Conservation (phyloP, 1,139 yeast genomes). For the Debaryomycetaceae sp. region DNA sequence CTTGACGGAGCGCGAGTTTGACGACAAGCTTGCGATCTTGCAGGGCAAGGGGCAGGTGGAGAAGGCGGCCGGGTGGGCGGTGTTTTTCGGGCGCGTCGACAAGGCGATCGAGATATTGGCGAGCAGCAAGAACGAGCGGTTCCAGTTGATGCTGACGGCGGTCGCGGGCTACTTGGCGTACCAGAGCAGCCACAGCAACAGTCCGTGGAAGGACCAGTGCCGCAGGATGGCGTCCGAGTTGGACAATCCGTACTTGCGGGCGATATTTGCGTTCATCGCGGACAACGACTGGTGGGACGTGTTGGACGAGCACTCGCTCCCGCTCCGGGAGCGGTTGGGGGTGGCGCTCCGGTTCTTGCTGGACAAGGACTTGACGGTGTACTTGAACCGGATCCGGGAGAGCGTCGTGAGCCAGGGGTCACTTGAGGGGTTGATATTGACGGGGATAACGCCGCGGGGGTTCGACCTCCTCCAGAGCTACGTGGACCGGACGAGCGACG, state of each 20-base stretch:
- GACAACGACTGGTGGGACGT: conserved; percentile 98
- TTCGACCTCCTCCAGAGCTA: conserved; percentile 75
- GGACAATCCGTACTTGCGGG: conserved; percentile 82
- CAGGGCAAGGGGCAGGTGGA: conserved; percentile 55
- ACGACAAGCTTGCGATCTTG: conserved; percentile 50
- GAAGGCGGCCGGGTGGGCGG: conserved; percentile 98
- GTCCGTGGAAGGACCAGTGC: conserved; percentile 91
- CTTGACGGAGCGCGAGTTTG: conserved; percentile 66
- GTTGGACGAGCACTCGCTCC: conserved; percentile 78
- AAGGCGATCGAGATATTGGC: conserved; percentile 68
- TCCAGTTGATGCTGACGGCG: conserved; percentile 81
- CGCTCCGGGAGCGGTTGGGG: conserved; percentile 79
- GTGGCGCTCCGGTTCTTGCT: conserved; percentile 79
- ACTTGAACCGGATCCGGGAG: conserved; percentile 60
- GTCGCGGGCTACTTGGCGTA: conserved; percentile 88
- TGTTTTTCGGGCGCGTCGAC: conserved; percentile 80
- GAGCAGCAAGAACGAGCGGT: conserved; percentile 46
- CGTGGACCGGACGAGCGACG: conserved; percentile 83
- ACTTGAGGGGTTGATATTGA: conserved; percentile 77
- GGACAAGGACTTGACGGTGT: conserved; percentile 62
- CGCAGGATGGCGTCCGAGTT: conserved; percentile 77
- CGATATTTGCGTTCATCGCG: conserved; percentile 86
- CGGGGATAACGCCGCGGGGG: conserved; percentile 82
- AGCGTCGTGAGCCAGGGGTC: conserved; percentile 71
- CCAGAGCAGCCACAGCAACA: conserved; percentile 48